These are phyloP conservation scores for Inosperma sp. DNA, from an alignment of 768 basidiomycete species.

Conservation along the genomic window DNA sequence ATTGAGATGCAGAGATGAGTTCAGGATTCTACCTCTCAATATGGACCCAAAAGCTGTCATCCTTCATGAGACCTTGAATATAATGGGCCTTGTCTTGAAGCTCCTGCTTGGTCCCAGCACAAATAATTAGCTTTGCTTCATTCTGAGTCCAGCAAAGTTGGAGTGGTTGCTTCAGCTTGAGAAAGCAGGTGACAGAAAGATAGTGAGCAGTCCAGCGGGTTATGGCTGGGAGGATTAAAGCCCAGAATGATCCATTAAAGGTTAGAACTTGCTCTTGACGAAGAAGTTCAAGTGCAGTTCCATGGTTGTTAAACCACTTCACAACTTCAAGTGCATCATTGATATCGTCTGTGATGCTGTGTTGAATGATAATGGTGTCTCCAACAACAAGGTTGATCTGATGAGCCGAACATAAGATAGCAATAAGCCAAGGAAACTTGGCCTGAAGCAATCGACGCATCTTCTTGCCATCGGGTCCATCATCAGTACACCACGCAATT, in stretches of 20 bases:
- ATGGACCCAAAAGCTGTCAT: slow-evolving; percentile 18
- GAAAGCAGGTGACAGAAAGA: slow-evolving; percentile 22
- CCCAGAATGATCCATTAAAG: slow-evolving; percentile 9
- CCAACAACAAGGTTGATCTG: slow-evolving; percentile 33
- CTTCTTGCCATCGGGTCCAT: slow-evolving; percentile 19
- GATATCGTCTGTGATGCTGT: slow-evolving; percentile 14
- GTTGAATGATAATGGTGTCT: slow-evolving; percentile 23
- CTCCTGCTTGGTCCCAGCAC: slow-evolving; percentile 6
- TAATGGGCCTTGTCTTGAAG: slow-evolving; percentile 12
- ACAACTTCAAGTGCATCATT: slow-evolving; percentile 16
- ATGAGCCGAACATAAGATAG: slow-evolving; percentile 25
- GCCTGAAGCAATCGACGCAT: slow-evolving; percentile 14
- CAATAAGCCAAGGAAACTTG: slow-evolving; percentile 11
- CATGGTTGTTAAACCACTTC: slow-evolving; percentile 34
- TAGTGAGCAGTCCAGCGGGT: slow-evolving; percentile 33
- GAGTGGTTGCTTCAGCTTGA: slow-evolving; percentile 14
- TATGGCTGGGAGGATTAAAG: slow-evolving; percentile 27
- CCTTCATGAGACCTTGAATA: slow-evolving; percentile 11
- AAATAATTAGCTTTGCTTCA: slow-evolving; percentile 8
- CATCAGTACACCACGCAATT: slow-evolving; percentile 20
- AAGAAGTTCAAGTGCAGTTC: slow-evolving; percentile 23
- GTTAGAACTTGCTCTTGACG: slow-evolving; percentile 18
- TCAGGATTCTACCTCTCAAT: slow-evolving; percentile 20
- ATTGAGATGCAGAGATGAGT: background rate
- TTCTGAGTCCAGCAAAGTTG: slow-evolving; percentile 6